Conservation (phyloP, 495 filamentous ascomycete genomes). For the Talaromyces stipitatus region DNA sequence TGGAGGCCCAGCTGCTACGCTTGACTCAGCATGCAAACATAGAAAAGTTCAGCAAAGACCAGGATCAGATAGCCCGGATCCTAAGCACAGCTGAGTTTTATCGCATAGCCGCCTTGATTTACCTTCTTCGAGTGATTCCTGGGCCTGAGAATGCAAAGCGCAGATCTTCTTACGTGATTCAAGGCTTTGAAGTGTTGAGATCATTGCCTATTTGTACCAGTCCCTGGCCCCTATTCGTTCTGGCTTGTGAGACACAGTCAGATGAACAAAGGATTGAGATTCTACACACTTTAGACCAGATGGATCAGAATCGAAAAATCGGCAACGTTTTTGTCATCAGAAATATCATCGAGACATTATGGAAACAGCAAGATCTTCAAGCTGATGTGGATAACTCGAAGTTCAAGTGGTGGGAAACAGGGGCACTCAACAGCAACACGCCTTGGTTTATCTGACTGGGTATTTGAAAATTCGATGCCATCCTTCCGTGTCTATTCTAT, state of each 20-base stretch:
- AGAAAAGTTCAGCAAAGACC: not conserved
- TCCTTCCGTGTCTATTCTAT: no score
- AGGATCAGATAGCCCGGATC: not conserved
- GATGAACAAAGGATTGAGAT: conserved; percentile 1
- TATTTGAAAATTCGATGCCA: no score
- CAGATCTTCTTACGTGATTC: not conserved
- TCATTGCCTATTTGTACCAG: conserved; percentile 1
- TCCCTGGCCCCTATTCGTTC: conserved; percentile 2
- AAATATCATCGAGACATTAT: not conserved
- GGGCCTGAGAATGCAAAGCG: not conserved
- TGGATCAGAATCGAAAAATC: not conserved
- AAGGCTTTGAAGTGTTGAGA: not conserved
- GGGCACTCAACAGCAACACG: not conserved
- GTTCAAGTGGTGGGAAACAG: not conserved
- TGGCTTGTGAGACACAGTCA: not conserved
- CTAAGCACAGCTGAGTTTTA: not conserved
- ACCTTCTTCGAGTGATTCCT: not conserved
- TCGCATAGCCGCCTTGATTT: not conserved
- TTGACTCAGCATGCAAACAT: not conserved
- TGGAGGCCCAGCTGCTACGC: not conserved
- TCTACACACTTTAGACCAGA: not conserved
- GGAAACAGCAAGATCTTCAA: not conserved
- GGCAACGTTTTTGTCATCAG: conserved; percentile 4
- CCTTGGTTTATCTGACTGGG: conserved; percentile 5
- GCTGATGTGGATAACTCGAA: not conserved